phyloP scores from a whole-genome alignment of 1,139 yeast genomes.

The Kluyveromyces sp. region DNA sequence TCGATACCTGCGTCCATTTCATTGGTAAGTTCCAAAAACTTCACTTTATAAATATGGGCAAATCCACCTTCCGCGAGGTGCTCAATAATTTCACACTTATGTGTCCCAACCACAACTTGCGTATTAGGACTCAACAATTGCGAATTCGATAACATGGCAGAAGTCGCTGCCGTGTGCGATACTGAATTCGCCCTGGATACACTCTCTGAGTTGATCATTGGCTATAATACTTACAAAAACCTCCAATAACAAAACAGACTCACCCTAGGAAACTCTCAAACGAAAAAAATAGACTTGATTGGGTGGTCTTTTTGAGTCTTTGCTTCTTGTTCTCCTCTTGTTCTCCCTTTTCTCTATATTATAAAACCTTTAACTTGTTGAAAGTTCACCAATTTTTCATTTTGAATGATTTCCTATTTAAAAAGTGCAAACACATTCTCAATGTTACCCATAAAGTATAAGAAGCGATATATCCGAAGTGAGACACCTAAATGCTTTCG shows the following conservation, averaged over 20 bases:
- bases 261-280: no score
- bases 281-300: no score
- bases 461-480: no score
- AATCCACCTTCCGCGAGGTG: slow-evolving; percentile 69
- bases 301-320: no score
- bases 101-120: slow-evolving; percentile 56
- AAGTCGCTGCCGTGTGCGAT: slow-evolving; percentile 4
- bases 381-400: no score
- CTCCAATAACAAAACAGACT: neutral
- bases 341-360: no score
- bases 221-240: neutral
- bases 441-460: no score
- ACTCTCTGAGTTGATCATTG: slow-evolving; percentile 2
- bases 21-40: slow-evolving; percentile 24
- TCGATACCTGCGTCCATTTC: slow-evolving; percentile 16
- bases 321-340: no score
- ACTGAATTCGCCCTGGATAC: slow-evolving; percentile 1
- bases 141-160: slow-evolving; percentile 3
- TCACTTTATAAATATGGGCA: slow-evolving; percentile 68
- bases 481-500: no score
- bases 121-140: slow-evolving; percentile 42
- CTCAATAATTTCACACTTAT: slow-evolving; percentile 46
- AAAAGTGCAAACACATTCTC: no score
- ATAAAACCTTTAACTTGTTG: no score
- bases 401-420: no score